Evolutionary conservation across 371 early-diverging fungal genomes (phyloP), one percentile per base, ranked within the genome.

Genomic region (Apophysomyces sp.): DNA sequence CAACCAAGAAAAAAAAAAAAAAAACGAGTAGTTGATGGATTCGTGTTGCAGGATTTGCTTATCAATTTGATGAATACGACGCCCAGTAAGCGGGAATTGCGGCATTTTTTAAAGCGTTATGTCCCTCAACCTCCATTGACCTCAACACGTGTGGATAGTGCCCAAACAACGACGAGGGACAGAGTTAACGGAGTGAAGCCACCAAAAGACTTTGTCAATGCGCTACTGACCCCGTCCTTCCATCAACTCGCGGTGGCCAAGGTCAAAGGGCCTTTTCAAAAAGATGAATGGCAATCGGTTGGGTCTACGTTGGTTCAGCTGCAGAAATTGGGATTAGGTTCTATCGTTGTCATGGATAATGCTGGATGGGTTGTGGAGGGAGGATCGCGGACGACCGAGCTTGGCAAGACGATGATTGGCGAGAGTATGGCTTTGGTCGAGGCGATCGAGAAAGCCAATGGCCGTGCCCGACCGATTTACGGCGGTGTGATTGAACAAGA

Each of bases 31-130:
- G n/a, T n/a, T n/a, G n/a, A n/a, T 34, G 5, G 34, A 34, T 12
- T 7, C 0, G 5, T 21, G 9, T n/a, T 28, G 0, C 29, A 84
- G 84, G 81, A 82, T 39, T 66, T 84, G 36, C 72, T 84, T 51
- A 66, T 75, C 51, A 80, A 81, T 55, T 69, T 84, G 39, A 81
- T 87, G 73, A 83, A 83, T 60, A 88, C 92, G 0, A 66, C 85
- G 12, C 94, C 93, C 0, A 91, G 91, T 32, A 89, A 86, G 55
- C 85, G 92, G 36, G 94, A 94, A 67, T 83, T 91, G 4, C 85
- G 83, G 27, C 86, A 88, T 59, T 94, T 90, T 58, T 70, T 92
- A 26, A 86, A 86, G 53, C 82, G 85, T 52, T 91, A 78, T 63
- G 76, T 81, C 9, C 78, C 80, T 15, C 69, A 74, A 40, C 68